Base-by-base conservation (phyloP, 2,329 filamentous ascomycete species). In the Stemphylium beticola region DNA sequence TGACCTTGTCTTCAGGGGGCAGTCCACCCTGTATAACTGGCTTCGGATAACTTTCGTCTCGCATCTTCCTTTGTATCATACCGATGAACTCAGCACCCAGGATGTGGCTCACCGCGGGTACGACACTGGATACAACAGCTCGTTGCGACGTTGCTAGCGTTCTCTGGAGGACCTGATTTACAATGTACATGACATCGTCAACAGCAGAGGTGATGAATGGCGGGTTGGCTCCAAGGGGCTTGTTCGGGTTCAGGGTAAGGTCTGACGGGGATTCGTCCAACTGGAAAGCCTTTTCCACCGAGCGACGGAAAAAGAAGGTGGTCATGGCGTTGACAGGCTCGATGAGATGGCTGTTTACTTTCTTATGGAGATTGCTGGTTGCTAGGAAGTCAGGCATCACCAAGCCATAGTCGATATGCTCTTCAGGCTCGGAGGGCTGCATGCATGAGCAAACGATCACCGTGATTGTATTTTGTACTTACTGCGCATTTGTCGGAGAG, bases 121-220 rank as follows among this genome's bases (percentile, higher is more conserved):
- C 78, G 6, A 96, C 90, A 52, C 85, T 90, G 37, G 86, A 85
- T 18, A 96, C 84, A 3, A 96, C 87, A 15, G 88, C 83, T 62
- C 87, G 83, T 72, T 97, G 93, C 2, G 90, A 91, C 0, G 96
- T 98, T 0, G 91, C 89, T 18, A 98, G 81, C 0, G 92, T 90
- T 61, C 93, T 88, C 61, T 96, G 89, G 7, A 98, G 82, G 31
- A 98, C 90, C 45, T 93, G 89, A 72, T 96, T 96, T 72, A 96
- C 91, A 66, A 99, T 97, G 77, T 98, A 99, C 93, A 99, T 98
- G 69, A 98, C 92, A 77, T 97, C 95, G 78, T 99, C 95, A 8
- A 99, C 93, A 0, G 93, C 93, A 2, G 93, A 92, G 38, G 95
- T 93, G 67, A 99, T 96, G 70, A 91, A 96, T 0, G 95, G 95